Evolutionary conservation across 2,329 filamentous ascomycete species (phyloP).

Genomic region (Bipolaris oryzae): DNA sequence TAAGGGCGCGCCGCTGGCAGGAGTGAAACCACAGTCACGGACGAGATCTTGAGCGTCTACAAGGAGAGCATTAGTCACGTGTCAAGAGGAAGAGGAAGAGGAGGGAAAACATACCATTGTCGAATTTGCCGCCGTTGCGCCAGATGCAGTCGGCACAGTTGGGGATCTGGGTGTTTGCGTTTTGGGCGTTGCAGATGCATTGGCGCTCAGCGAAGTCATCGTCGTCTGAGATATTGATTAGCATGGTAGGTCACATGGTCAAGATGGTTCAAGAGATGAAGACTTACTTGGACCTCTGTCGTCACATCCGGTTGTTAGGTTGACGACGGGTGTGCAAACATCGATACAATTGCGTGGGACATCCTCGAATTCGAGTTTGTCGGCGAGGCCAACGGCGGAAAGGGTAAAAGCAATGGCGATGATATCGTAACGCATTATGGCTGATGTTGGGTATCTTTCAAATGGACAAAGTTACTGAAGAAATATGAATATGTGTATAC

Average conservation of each 20-base stretch:
- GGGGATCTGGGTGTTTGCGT: constrained; percentile 3
- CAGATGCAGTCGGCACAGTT: constrained; percentile 6
- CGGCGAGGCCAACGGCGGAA: constrained; percentile 5
- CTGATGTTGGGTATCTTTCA: background rate
- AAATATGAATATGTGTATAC: background rate
- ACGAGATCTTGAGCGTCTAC: constrained; percentile 4
- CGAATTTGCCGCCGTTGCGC: constrained; percentile 5
- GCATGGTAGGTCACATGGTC: no score
- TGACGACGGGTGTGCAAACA: background rate
- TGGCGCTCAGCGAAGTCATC: constrained; percentile 4
- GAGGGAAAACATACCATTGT: constrained; percentile 1
- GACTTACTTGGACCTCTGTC: constrained; percentile 7
- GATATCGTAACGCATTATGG: constrained; percentile 8
- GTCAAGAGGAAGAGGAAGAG: no score
- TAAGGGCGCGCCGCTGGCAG: background rate
- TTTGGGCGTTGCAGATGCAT: constrained; percentile 9
- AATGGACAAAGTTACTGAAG: background rate
- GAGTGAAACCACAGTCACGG: background rate
- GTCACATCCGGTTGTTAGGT: background rate
- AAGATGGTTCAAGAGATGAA: no score
- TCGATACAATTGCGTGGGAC: constrained; percentile 1
- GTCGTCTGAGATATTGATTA: background rate
- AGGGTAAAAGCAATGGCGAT: constrained; percentile 8
- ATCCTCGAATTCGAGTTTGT: constrained; percentile 7
- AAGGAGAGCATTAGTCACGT: background rate